Conservation (phyloP, 495 filamentous ascomycete genomes). For the Penicillium coffeae region DNA sequence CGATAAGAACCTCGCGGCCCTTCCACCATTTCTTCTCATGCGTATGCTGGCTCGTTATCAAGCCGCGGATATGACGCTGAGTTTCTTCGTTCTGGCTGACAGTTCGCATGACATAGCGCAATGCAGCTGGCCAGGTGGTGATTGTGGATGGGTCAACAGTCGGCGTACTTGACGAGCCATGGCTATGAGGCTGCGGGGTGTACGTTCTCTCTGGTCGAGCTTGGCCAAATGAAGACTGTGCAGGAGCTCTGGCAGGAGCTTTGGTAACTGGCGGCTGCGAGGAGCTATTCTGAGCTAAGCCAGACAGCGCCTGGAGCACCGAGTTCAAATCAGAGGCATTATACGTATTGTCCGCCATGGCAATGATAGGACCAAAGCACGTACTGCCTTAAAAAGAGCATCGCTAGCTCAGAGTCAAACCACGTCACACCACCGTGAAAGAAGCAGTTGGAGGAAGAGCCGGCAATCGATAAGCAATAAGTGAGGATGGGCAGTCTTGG, state of each 20-base stretch:
- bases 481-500: slow-evolving; percentile 26
- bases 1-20: slow-evolving; percentile 47
- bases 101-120: slow-evolving; percentile 59
- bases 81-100: slow-evolving; percentile 48
- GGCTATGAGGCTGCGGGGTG: slow-evolving; percentile 5
- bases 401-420: neutral
- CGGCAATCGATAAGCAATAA: slow-evolving; percentile 8
- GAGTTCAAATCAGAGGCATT: slow-evolving; percentile 48
- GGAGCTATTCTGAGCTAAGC: slow-evolving; percentile 14
- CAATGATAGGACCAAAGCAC: neutral
- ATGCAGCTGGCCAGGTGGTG: slow-evolving; percentile 59
- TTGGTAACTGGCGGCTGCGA: slow-evolving; percentile 1
- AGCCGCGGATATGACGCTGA: slow-evolving; percentile 39
- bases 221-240: neutral
- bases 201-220: slow-evolving; percentile 8
- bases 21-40: slow-evolving; percentile 65
- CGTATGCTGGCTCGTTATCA: slow-evolving; percentile 60
- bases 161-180: slow-evolving; percentile 7
- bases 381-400: neutral
- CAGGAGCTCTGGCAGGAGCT: neutral
- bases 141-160: slow-evolving; percentile 52
- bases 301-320: slow-evolving; percentile 50
- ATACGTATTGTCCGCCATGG: slow-evolving; percentile 33
- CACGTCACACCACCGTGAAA: neutral
- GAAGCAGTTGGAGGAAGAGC: neutral